Base-by-base conservation (phyloP, 2,329 filamentous ascomycete species). In the Bipolaris bicolor region DNA sequence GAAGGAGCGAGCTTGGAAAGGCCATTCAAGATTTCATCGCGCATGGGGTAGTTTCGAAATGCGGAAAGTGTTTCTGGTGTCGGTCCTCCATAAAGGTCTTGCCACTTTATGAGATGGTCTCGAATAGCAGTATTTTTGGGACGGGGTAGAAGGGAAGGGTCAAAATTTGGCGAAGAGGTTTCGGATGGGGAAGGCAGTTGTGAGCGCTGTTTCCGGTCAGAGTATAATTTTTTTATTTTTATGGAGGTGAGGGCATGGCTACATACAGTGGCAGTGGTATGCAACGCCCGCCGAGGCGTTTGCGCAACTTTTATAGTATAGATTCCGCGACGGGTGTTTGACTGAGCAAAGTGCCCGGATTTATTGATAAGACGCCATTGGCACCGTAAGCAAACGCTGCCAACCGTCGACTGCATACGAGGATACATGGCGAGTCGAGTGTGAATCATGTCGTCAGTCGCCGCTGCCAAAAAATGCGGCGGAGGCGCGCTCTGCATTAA, bases 71-170 rank as follows among this genome's bases (percentile, higher is more conserved):
- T 52, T 18, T 74, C 72, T 22, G 68, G 61, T 29, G 70, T 68
- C 1, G 71, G 74, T 2, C 58, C 60, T 9, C 73, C 77, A 60
- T 80, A 69, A 24, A 78, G 65, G 22, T 73, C 60, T 62, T 84
- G 77, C 81, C 81, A 83, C 66, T 72, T 51, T 43, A 58, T 47
- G 1, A 78, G 60, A n/a, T 69, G 71, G 22, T 69, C 46, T 18
- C 73, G 69, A 13, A 76, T 68, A 7, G 64, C 50, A 11, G 64
- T 29, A 3, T 64, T 44, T 44, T 59, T 43, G 10, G 63, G 61
- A 16, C 58, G 60, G 24, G 60, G 48, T 24, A 65, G 33, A 18
- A 65, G 55, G 6, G 55, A 29, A 2, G 68, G 67, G 34, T 68
- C 45, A 13, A 62, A 34, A 10, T 52, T 24, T 2, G 50, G 49